Conservation (phyloP, 306 rosid genomes). For the Vicia villosa region DNA sequence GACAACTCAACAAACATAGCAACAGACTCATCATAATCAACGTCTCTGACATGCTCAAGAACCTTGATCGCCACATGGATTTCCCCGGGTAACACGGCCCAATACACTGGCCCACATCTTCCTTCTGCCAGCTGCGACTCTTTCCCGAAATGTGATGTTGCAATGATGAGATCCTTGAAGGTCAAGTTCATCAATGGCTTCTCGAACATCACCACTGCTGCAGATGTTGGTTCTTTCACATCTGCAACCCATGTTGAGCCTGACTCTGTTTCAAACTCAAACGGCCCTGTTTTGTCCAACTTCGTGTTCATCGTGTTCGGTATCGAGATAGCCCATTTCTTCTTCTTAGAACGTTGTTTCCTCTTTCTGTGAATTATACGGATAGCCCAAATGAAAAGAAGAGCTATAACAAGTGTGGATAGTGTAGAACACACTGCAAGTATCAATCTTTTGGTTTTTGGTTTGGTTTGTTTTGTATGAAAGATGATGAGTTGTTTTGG, state of each 20-base stretch:
- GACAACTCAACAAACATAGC: conserved; percentile 61
- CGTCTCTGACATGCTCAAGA: conserved; percentile 65
- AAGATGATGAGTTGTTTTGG: conserved; percentile 23
- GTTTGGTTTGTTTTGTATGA: conserved; percentile 10
- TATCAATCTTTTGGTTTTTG: conserved; percentile 41
- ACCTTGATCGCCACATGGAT: conserved; percentile 93
- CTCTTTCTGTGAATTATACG: conserved; percentile 37
- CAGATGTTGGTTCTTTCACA: conserved; percentile 76
- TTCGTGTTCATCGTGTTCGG: conserved; percentile 36
- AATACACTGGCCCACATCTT: conserved; percentile 82
- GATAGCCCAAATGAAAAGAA: conserved; percentile 28
- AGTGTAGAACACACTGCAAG: conserved; percentile 40
- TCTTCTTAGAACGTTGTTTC: conserved; percentile 38
- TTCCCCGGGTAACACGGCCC: conserved; percentile 81
- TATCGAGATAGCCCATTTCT: conserved; percentile 79
- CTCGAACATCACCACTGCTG: conserved; percentile 89
- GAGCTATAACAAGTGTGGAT: conserved; percentile 34
- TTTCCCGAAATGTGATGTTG: conserved; percentile 91
- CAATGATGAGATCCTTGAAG: conserved; percentile 83
- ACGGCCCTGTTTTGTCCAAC: conserved; percentile 86
- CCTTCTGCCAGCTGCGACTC: conserved; percentile 85
- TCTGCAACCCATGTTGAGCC: conserved; percentile 88
- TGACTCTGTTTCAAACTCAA: conserved; percentile 78
- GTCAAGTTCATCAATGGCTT: conserved; percentile 81
- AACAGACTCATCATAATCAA: conserved; percentile 57